Conservation (phyloP, 495 filamentous ascomycete genomes). For the Penicillium malachiteum region DNA sequence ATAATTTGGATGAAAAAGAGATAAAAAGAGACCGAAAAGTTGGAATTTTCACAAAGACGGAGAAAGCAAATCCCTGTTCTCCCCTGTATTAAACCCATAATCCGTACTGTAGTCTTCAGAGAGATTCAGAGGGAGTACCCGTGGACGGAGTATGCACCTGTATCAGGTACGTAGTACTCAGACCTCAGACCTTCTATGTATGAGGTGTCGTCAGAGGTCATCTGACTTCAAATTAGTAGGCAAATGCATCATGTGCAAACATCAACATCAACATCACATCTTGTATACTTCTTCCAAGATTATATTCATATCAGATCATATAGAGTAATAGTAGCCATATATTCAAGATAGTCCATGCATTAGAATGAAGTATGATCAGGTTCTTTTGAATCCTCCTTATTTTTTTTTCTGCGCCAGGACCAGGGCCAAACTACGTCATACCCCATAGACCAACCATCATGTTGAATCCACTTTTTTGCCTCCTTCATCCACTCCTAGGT, state of each 20-base stretch:
- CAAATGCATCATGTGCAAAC: too few species aligned
- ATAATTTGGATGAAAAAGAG: too few species aligned
- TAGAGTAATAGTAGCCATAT: too few species aligned
- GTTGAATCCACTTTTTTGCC: constrained; percentile 28
- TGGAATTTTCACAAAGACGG: too few species aligned
- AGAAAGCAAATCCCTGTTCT: too few species aligned
- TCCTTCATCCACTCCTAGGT: constrained; percentile 22
- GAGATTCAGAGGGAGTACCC: too few species aligned
- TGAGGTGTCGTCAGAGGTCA: neutral
- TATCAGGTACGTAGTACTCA: too few species aligned
- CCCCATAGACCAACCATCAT: constrained; percentile 33
- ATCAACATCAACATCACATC: neutral
- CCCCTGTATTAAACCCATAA: too few species aligned
- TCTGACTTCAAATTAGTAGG: neutral
- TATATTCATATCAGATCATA: neutral
- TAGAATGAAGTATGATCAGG: neutral
- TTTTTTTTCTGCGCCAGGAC: constrained; percentile 20
- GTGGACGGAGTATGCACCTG: too few species aligned
- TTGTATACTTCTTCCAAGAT: neutral
- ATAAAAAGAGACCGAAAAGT: too few species aligned
- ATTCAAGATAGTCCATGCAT: neutral
- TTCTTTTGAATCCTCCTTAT: constrained; percentile 1
- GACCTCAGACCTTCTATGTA: too few species aligned
- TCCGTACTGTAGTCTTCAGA: too few species aligned
- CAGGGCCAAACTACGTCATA: constrained; percentile 36